These are phyloP conservation scores for Beauveria sp. DNA, from an alignment of 2,329 filamentous ascomycete species.

Conservation along the genomic window DNA sequence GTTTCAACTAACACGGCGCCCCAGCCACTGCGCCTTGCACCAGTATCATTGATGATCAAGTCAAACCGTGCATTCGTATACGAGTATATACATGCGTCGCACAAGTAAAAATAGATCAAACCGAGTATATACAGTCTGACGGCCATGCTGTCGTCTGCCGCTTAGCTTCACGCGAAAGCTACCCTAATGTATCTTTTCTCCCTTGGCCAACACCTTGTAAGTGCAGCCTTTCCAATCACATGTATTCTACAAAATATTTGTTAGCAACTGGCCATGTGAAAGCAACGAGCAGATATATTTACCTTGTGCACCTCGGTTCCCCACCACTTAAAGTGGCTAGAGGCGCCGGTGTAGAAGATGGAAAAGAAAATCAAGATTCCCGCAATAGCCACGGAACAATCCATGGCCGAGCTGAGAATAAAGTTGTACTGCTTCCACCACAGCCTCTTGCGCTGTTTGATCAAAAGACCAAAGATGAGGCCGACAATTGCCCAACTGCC, in stretches of 20 bases:
- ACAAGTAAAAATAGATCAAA: neutral
- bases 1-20: neutral
- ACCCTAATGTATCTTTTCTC: conserved; percentile 4
- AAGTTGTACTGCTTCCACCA: conserved; percentile 28
- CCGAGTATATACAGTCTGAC: neutral
- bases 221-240: conserved; percentile 19
- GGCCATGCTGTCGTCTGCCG: neutral
- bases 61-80: neutral
- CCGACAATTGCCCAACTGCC: conserved; percentile 25
- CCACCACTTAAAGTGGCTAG: conserved; percentile 23
- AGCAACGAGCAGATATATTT: neutral
- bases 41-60: neutral
- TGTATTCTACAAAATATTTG: conserved; percentile 12
- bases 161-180: neutral
- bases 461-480: conserved; percentile 20
- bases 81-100: neutral
- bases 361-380: conserved; percentile 28
- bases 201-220: conserved; percentile 11
- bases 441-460: conserved; percentile 18
- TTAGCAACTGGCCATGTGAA: neutral
- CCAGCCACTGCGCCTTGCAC: neutral
- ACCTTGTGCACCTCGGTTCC: conserved; percentile 20
- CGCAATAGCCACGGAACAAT: conserved; percentile 24
- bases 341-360: conserved; percentile 23
- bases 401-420: conserved; percentile 24